Evolutionary conservation across 2,329 filamentous ascomycete species (phyloP).

Genomic region (Colletotrichum kahawae): DNA sequence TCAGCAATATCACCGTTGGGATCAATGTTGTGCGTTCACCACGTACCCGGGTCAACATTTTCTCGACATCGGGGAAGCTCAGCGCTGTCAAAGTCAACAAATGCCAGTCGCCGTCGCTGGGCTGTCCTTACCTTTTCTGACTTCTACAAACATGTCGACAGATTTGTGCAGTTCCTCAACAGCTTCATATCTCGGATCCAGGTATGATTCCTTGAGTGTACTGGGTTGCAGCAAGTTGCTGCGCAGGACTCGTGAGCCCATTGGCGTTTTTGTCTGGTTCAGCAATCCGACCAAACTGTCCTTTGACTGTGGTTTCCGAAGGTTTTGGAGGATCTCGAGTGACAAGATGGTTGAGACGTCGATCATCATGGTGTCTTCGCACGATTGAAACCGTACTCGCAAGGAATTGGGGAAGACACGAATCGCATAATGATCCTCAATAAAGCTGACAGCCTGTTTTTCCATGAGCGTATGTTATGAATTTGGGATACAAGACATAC

Average conservation of each 20-base stretch:
- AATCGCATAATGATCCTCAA: slow-evolving; percentile 72
- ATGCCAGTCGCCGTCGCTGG: too few species aligned
- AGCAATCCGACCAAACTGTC: slow-evolving; percentile 85
- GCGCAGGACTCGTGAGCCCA: slow-evolving; percentile 84
- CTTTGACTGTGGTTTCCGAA: slow-evolving; percentile 77
- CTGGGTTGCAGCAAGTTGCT: slow-evolving; percentile 90
- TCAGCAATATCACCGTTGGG: slow-evolving; percentile 20
- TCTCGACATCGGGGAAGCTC: slow-evolving; percentile 83
- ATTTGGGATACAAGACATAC: slow-evolving; percentile 52
- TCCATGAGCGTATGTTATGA: slow-evolving; percentile 19
- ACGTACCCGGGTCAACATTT: slow-evolving; percentile 73
- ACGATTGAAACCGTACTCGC: slow-evolving; percentile 84
- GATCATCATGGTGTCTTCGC: slow-evolving; percentile 94
- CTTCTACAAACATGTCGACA: slow-evolving; percentile 83
- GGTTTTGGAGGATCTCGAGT: slow-evolving; percentile 88
- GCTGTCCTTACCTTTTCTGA: slow-evolving; percentile 67
- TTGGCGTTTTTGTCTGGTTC: slow-evolving; percentile 84
- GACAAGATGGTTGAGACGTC: slow-evolving; percentile 87
- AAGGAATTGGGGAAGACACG: slow-evolving; percentile 81
- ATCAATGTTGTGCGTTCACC: not conserved
- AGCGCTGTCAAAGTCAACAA: slow-evolving; percentile 56
- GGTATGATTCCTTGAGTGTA: slow-evolving; percentile 67
- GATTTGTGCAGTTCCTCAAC: slow-evolving; percentile 81
- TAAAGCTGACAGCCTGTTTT: slow-evolving; percentile 76
- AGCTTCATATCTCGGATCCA: slow-evolving; percentile 79